These are phyloP conservation scores for Backusella circina DNA, from an alignment of 192 early-diverging fungal species.

Conservation along the genomic window DNA sequence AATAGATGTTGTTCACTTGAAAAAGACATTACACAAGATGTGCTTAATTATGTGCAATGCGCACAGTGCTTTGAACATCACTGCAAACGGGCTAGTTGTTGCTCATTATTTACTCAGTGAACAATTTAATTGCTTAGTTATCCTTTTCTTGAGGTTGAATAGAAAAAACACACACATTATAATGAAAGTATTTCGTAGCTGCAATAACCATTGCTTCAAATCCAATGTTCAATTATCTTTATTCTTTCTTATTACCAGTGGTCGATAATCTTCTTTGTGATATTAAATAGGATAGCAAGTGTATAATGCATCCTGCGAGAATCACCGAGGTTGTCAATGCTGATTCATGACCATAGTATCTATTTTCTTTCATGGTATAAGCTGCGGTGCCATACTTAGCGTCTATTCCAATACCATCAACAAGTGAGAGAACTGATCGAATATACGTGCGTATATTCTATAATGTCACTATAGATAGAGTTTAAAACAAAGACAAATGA, in stretches of 20 bases:
- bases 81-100: too few relatives aligned
- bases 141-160: not conserved
- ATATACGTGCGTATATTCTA: slow-evolving; percentile 18
- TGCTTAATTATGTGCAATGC: not conserved
- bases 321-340: slow-evolving; percentile 31
- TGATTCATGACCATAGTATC: slow-evolving; percentile 34
- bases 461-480: slow-evolving; percentile 15
- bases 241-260: slow-evolving; percentile 31
- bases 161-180: not conserved
- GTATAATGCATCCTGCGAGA: slow-evolving; percentile 25
- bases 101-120: not conserved
- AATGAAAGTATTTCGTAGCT: not conserved
- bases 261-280: too few relatives aligned
- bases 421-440: slow-evolving; percentile 28
- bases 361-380: slow-evolving; percentile 28
- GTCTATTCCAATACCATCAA: slow-evolving; percentile 30
- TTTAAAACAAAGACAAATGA: not conserved
- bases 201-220: not conserved
- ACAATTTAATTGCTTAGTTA: not conserved
- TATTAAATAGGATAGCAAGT: slow-evolving; percentile 21
- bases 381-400: slow-evolving; percentile 23
- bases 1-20: not conserved
- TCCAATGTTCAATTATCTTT: slow-evolving; percentile 33
- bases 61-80: not conserved
- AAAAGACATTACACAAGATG: not conserved